Evolutionary conservation across 371 early-diverging fungal genomes (phyloP).

Genomic region (Fennellomyces sp.): DNA sequence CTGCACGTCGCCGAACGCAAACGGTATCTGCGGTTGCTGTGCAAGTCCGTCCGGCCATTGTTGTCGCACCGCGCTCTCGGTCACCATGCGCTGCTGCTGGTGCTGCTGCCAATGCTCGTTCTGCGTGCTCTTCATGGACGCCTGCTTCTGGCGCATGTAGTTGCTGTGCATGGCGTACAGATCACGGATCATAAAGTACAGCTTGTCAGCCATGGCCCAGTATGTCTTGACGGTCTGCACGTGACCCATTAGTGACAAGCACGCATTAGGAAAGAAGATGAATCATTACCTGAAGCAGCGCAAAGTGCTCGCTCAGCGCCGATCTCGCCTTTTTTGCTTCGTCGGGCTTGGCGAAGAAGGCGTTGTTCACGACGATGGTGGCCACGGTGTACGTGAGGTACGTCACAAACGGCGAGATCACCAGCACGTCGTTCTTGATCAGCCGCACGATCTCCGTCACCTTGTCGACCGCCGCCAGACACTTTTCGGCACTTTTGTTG

Average conservation of each 20-base stretch:
- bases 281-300: conserved; percentile 46
- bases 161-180: conserved; percentile 55
- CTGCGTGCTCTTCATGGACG: conserved; percentile 1
- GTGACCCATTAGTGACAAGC: background rate
- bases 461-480: conserved; percentile 51
- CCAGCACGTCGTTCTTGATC: conserved; percentile 24
- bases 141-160: conserved; percentile 13
- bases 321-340: conserved; percentile 50
- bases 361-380: conserved; percentile 58
- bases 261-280: background rate
- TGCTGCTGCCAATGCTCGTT: conserved; percentile 8
- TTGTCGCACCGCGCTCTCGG: background rate
- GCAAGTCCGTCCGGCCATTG: conserved; percentile 1
- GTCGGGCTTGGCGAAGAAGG: conserved; percentile 44
- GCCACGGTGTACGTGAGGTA: conserved; percentile 61
- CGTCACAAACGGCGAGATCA: conserved; percentile 51
- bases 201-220: conserved; percentile 68
- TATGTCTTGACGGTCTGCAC: conserved; percentile 48
- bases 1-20: background rate
- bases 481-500: conserved; percentile 43
- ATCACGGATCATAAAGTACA: conserved; percentile 65
- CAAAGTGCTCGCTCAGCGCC: conserved; percentile 53
- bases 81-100: conserved; percentile 1
- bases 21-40: conserved; percentile 4
- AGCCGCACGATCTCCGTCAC: conserved; percentile 47